Evolutionary conservation across 495 filamentous ascomycete genomes (phyloP), one percentile per base, ranked within the genome.

Genomic region (Beverwykella pulmonaria): DNA sequence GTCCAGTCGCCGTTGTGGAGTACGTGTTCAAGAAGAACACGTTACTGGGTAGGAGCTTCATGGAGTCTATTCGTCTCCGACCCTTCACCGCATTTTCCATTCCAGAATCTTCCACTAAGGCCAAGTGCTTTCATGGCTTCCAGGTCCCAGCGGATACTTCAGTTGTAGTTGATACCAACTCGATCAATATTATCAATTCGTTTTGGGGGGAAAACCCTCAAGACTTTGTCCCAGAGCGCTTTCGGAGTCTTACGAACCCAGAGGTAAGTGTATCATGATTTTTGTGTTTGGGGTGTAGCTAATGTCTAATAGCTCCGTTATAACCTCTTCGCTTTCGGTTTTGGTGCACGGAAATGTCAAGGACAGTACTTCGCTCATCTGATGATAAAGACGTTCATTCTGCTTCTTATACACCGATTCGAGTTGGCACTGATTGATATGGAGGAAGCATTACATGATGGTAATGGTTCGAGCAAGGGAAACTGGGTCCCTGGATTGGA

Each of bases 101-200:
- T 1, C 74, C 78, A 6, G 76, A 81, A 61, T 59, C 71, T 0
- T 66, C 73, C 3, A 76, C 77, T n/a, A 73, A 69, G 2, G 69
- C 68, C 0, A 71, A 75, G 7, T 27, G 72, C 2, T 52, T 77
- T 1, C 70, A 48, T 25, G 74, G 71, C 1, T 78, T 68, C 50
- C 17, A 39, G 4, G 30, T 30, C 7, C 50, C 23, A 9, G 14
- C 23, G 10, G 19, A 67, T 17, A 78, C 76, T 0, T 67, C 63
- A 25, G 67, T 78, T 27, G 61, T 80, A 20, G 72, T 81, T 12
- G 79, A 82, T 60, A 54, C 77, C 1, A 63, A 74, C 56, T 73
- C 74, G 1, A 39, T 82, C 19, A 80, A 82, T 52, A 53, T 76
- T 26, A 19, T 53, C 1, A 71, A 79, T 58, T 34, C 59, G 0